Conservation (phyloP, 192 early-diverging fungal species). For the Rhizophagus sp. region DNA sequence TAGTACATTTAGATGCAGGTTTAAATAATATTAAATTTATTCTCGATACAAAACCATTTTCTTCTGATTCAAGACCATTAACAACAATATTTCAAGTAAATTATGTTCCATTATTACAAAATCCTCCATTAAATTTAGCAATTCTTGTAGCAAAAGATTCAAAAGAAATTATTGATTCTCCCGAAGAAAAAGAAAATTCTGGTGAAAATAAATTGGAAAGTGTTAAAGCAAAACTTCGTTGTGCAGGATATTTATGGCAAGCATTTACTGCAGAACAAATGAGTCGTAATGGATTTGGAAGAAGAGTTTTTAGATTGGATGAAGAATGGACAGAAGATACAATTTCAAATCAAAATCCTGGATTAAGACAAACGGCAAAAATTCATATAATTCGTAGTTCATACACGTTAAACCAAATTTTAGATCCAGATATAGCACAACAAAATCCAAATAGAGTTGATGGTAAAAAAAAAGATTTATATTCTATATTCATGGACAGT, state of each 20-base stretch:
- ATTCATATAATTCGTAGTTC: slow-evolving; percentile 54
- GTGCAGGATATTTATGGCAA: slow-evolving; percentile 71
- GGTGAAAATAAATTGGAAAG: slow-evolving; percentile 49
- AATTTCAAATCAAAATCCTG: slow-evolving; percentile 46
- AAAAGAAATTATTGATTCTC: slow-evolving; percentile 57
- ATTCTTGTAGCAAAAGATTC: slow-evolving; percentile 64
- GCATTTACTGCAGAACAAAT: slow-evolving; percentile 72
- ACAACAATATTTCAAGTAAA: slow-evolving; percentile 41
- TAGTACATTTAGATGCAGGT: slow-evolving; percentile 59
- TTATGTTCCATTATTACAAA: slow-evolving; percentile 53
- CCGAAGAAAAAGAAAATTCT: slow-evolving; percentile 46
- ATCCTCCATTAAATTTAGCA: slow-evolving; percentile 57
- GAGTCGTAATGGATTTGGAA: slow-evolving; percentile 66
- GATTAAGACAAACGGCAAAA: slow-evolving; percentile 51
- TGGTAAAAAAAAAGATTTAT: slow-evolving; percentile 44
- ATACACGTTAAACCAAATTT: slow-evolving; percentile 53
- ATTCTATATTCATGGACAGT: slow-evolving; percentile 50
- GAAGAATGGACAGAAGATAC: slow-evolving; percentile 56
- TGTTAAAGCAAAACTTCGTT: slow-evolving; percentile 60
- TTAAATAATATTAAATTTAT: slow-evolving; percentile 54
- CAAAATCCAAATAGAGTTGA: slow-evolving; percentile 48
- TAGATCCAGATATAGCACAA: slow-evolving; percentile 59
- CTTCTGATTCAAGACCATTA: slow-evolving; percentile 15
- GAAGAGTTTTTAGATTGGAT: slow-evolving; percentile 61
- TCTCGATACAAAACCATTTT: slow-evolving; percentile 37